Evolutionary conservation across 2,329 filamentous ascomycete species (phyloP).

Genomic region (Fusarium phyllophilum): DNA sequence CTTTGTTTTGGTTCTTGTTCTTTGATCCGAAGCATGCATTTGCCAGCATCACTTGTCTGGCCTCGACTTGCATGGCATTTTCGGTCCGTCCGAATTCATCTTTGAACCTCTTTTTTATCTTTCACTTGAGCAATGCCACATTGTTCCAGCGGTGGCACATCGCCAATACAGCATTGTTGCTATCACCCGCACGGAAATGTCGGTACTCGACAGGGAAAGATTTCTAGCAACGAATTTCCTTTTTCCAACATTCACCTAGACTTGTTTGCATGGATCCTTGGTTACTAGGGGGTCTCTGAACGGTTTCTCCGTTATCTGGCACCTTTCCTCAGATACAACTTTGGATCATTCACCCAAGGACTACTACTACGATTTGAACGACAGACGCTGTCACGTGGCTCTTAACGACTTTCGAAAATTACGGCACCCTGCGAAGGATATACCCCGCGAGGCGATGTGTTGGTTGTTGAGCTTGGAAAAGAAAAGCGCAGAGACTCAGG

Average conservation of each 20-base stretch:
- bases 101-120: conserved; percentile 37
- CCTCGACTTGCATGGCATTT: conserved; percentile 45
- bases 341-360: conserved; percentile 49
- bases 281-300: conserved; percentile 42
- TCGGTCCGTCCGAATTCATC: conserved; percentile 45
- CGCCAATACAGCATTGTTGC: neutral
- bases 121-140: conserved; percentile 27
- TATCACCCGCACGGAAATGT: conserved; percentile 1
- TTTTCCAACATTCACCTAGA: conserved; percentile 46
- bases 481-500: conserved; percentile 44
- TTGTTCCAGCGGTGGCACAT: conserved; percentile 9
- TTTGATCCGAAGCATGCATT: conserved; percentile 46
- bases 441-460: conserved; percentile 53
- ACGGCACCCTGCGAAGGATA: conserved; percentile 55
- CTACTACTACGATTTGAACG: conserved; percentile 49
- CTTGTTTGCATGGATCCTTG: conserved; percentile 45
- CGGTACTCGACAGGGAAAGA: conserved; percentile 26
- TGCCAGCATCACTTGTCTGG: conserved; percentile 42
- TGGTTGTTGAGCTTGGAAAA: conserved; percentile 50
- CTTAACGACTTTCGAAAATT: conserved; percentile 50
- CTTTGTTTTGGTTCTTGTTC: conserved; percentile 46
- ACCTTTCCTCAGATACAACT: conserved; percentile 47
- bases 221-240: conserved; percentile 44
- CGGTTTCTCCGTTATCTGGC: conserved; percentile 42
- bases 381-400: conserved; percentile 51